Evolutionary conservation across 495 filamentous ascomycete species (phyloP).

Genomic region (Aspergillus homomorphus): DNA sequence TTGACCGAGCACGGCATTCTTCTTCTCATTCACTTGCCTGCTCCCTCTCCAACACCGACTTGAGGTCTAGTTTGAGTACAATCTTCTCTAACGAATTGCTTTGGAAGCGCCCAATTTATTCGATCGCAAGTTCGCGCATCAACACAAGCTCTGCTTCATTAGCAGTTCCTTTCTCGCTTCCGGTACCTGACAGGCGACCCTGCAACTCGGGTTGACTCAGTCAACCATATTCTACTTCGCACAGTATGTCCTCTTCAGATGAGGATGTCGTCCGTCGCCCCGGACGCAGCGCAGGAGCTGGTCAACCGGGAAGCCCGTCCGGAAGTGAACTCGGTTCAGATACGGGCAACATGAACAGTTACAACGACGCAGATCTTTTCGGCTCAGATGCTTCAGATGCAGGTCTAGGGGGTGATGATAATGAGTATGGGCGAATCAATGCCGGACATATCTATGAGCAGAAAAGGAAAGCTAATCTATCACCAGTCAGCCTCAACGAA

Average conservation of each 20-base stretch:
- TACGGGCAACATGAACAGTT: slow-evolving; percentile 44
- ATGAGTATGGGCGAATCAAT: slow-evolving; percentile 29
- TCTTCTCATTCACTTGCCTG: neutral
- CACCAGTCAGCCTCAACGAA: slow-evolving; percentile 49
- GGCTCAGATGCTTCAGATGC: slow-evolving; percentile 50
- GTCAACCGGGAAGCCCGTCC: slow-evolving; percentile 29
- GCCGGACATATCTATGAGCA: slow-evolving; percentile 16
- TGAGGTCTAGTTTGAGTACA: neutral
- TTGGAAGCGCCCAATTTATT: neutral
- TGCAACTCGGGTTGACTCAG: neutral
- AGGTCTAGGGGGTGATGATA: slow-evolving; percentile 36
- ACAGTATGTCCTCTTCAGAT: slow-evolving; percentile 41
- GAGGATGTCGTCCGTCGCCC: slow-evolving; percentile 45
- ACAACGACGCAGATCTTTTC: slow-evolving; percentile 63
- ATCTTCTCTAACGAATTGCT: neutral
- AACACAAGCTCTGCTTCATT: neutral
- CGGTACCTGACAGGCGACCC: neutral
- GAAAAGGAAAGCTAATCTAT: slow-evolving; percentile 19
- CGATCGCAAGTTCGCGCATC: neutral
- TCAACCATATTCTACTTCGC: neutral
- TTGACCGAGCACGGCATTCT: neutral
- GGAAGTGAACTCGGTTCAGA: slow-evolving; percentile 30
- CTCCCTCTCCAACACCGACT: neutral
- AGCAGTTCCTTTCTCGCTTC: neutral
- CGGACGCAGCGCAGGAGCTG: slow-evolving; percentile 27